Base-by-base conservation (phyloP, 179 eudicot genomes). In the Pouteria campechiana region DNA sequence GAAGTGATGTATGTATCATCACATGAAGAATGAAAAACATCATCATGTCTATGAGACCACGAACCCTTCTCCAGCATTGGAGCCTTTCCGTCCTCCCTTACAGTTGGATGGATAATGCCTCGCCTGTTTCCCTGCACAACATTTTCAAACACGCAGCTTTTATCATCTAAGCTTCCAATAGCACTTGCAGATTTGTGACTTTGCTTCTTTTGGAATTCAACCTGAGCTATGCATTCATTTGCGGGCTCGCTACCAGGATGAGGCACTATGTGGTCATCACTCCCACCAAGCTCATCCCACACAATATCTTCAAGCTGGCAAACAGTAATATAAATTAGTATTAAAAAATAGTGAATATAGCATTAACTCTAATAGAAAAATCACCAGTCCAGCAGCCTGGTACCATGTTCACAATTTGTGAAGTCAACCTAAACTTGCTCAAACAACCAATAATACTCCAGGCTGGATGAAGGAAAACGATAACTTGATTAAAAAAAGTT, bases 231-330 rank as follows among this genome's bases (percentile, higher is more conserved):
- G 58, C 53, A 48, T 59, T 55, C 69, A 56, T 39, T 43, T 21
- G 43, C 54, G 4, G 29, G 49, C 36, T 49, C 45, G 29, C 52
- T 50, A 41, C 53, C 55, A 38, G 76, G 56, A 40, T 65, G 76
- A 55, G 98, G 92, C 44, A 79, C 84, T 67, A 77, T 75, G 63
- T 73, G 96, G 50, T 87, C 84, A 28, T 70, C 79, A 49, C 48
- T 68, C 44, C 55, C 81, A 49, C 55, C 72, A 57, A 74, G 53
- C 15, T 74, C 79, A 64, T 73, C 74, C 94, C 90, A 79, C 29
- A 52, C 68, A 29, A 61, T 73, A 72, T 82, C 84, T 68, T 79
- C 94, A 49, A 90, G 57, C 98, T 90, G 94, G 41, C 71, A 67
- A 49, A 68, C 37, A 30, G 56, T 10, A 32, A 17, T 30, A 11